A percentile compares a stretch with the other conserved stretches of the same genome.
Evolutionary conservation across 2,329 filamentous ascomycete genomes (phyloP).

Genomic region (Kalmusia sp.): DNA sequence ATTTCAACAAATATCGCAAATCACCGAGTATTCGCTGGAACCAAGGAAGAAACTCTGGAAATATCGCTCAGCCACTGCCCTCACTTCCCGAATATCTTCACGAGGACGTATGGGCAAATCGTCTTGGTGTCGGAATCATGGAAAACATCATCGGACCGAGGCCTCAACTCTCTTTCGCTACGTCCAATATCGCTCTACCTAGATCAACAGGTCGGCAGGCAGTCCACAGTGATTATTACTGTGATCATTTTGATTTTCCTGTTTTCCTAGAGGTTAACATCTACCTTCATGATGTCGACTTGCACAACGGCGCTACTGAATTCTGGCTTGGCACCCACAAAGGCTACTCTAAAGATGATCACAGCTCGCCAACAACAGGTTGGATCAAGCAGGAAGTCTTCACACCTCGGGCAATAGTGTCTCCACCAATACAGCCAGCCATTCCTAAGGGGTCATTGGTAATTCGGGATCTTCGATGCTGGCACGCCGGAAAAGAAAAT

Average conservation of each 20-base stretch:
- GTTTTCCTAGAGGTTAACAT: constrained; percentile 54
- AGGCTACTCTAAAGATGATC: constrained; percentile 38
- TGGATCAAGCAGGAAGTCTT: constrained; percentile 43
- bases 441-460: constrained; percentile 50
- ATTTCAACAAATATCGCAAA: not conserved
- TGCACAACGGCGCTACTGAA: constrained; percentile 55
- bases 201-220: constrained; percentile 24
- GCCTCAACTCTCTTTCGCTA: constrained; percentile 26
- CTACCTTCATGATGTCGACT: constrained; percentile 50
- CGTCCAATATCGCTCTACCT: constrained; percentile 24
- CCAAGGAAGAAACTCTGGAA: constrained; percentile 20
- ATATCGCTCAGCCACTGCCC: constrained; percentile 24
- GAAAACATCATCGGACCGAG: constrained; percentile 26
- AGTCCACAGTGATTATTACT: constrained; percentile 27
- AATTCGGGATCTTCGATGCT: constrained; percentile 53
- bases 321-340: constrained; percentile 56
- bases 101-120: constrained; percentile 25
- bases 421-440: constrained; percentile 48
- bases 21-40: constrained; percentile 22
- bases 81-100: constrained; percentile 19
- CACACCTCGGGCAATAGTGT: constrained; percentile 38
- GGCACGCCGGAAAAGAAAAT: constrained; percentile 56
- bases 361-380: constrained; percentile 26
- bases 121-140: constrained; percentile 18
- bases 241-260: constrained; percentile 29